Base-by-base conservation (phyloP, 805 yeast species). In the Candida xyloterini region DNA sequence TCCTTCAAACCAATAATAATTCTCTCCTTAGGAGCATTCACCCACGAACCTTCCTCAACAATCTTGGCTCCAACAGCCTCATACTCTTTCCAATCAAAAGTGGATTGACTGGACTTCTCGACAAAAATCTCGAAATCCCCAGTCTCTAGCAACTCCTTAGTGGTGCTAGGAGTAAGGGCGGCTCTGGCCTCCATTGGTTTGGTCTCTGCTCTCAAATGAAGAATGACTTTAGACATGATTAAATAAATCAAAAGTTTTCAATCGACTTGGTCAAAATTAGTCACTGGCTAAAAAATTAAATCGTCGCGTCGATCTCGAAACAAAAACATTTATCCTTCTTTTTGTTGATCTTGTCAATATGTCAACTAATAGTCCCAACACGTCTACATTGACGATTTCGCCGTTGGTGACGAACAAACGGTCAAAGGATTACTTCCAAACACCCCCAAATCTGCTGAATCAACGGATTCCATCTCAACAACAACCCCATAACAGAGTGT, bases 181-280 rank as follows among this genome's bases (percentile, higher is more conserved):
- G 98, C 95, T 71, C 99, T 84, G 47, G 95, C 96, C 70, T 93
- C 99, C 57, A 88, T 68, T 20, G 98, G 96, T 78, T 93, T 93
- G 56, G 93, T 85, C 65, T 93, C 99, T 24, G 97, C 97, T 73
- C 99, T 84, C 47, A 93, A 71, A 57, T 93, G 99, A 50, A 93
- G 70, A 38, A 74, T 79, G 27, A 84, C 87, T 49, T 63, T 34
- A 7, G 43, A 23, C 60, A 56, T 43, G 33, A 32, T 35, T 13
- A 24, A 24, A 32, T 11, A 21, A 22, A 33, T 25, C 10, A n/a
- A 26, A 27, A 24, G 22, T 25, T 27, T 15, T 32, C 21, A 39
- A 28, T 38, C 20, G 20, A 18, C 20, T 18, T 18, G 20, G 20
- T 18, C 20, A 18, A 18, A 18, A 18, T 18, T 18, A 18, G 20